These are phyloP conservation scores for Hypoxylon fragiforme DNA, from an alignment of 495 filamentous ascomycete species.

Conservation along the genomic window DNA sequence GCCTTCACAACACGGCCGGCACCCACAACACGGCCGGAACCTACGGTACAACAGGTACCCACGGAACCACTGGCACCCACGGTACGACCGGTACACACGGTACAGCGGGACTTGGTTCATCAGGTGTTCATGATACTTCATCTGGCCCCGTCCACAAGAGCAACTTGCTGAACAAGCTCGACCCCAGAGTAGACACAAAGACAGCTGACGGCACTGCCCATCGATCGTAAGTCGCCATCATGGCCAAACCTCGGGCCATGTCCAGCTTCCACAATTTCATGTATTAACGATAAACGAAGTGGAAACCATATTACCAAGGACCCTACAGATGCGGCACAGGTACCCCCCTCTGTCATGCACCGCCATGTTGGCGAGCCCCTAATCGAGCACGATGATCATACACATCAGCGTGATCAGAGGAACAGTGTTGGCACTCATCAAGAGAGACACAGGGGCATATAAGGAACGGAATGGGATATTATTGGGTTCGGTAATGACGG, in stretches of 20 bases:
- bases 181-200: conserved; percentile 58
- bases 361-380: conserved; percentile 43
- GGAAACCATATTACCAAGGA: conserved; percentile 32
- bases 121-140: conserved; percentile 14
- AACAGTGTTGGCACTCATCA: conserved; percentile 45
- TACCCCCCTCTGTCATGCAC: conserved; percentile 50
- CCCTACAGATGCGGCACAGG: conserved; percentile 52
- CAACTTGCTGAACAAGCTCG: conserved; percentile 56
- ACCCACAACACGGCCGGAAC: conserved; percentile 1
- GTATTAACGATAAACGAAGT: conserved; percentile 15
- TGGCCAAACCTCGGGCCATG: background rate
- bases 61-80: conserved; percentile 28
- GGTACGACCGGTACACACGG: conserved; percentile 1
- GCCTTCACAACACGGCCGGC: background rate
- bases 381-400: conserved; percentile 42
- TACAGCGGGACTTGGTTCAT: too few relatives aligned
- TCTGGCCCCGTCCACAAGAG: conserved; percentile 52
- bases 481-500: conserved; percentile 14
- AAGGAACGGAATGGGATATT: conserved; percentile 10
- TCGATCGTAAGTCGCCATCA: conserved; percentile 47
- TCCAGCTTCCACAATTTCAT: background rate
- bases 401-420: conserved; percentile 42
- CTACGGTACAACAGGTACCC: conserved; percentile 29
- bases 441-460: conserved; percentile 46
- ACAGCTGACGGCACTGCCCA: conserved; percentile 50